Base-by-base conservation (phyloP, 2,329 filamentous ascomycete genomes). In the Diplodia mutila region DNA sequence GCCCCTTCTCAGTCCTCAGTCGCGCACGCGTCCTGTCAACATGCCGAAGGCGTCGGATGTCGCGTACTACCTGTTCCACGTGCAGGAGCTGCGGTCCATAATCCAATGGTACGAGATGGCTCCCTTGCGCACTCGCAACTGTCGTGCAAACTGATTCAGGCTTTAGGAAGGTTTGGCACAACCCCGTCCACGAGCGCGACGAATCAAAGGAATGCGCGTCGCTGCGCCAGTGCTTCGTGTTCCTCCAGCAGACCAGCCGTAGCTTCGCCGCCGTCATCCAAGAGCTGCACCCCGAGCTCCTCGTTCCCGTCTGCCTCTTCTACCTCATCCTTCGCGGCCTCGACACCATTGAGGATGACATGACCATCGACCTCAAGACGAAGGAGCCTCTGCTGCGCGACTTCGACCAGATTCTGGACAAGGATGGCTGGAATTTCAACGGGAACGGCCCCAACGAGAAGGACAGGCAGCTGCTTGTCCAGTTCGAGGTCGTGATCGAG, bases 321-420 rank as follows among this genome's bases (percentile, higher is more conserved):
- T 99, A 99, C 83, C 87, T 99, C 32, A 87, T 93, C 65, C 86
- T 99, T 66, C 92, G 95, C 69, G 95, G 92, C 55, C 87, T 99
- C 61, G 95, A 99, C 80, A 99, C 95, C n/a, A 92, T 99, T 69
- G 95, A 99, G 81, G 95, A 99, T 84, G 95, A 99, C 80, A 98
- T 97, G 89, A 97, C 93, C 5, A 90, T 99, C 69, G 84, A 90
- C 2, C 82, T 94, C 48, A 85, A 87, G 71, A 89, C 86, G 75
- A 99, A 99, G 83, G 91, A 96, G 76, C 93, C 93, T 1, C 81
- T 97, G 67, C 84, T 99, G 69, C 89, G 94, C 70, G 85, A 90
- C 55, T 99, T 99, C 80, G 84, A 96, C 77, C 82, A 90, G 66
- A 85, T 90, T 71, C 85, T 98, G 75, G 90, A 93, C 72, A 80